Conservation (phyloP, 1,139 yeast genomes). For the Zhuliangozyma parablackwelliae region DNA sequence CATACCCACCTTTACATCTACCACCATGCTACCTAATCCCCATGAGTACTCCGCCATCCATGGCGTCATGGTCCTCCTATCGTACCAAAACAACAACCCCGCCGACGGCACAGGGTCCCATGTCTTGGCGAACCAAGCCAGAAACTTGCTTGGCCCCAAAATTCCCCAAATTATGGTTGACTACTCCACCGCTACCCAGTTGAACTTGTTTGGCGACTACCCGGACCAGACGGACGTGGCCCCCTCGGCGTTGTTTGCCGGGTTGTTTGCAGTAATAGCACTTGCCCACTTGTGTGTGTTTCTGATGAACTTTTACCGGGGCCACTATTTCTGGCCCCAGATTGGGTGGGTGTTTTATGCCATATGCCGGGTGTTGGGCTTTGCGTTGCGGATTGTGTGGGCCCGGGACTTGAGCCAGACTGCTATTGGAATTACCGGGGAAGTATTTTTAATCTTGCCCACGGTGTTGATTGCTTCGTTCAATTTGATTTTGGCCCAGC, state of each 20-base stretch:
- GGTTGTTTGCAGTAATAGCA: slow-evolving; percentile 46
- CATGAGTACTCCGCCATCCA: slow-evolving; percentile 18
- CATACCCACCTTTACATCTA: neutral
- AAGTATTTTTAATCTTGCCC: slow-evolving; percentile 55
- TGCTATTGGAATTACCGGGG: slow-evolving; percentile 54
- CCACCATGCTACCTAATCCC: slow-evolving; percentile 4
- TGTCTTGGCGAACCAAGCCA: slow-evolving; percentile 26
- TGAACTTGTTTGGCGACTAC: slow-evolving; percentile 63
- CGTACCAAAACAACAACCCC: slow-evolving; percentile 34
- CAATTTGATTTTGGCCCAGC: slow-evolving; percentile 67
- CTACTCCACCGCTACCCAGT: slow-evolving; percentile 38
- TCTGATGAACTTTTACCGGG: slow-evolving; percentile 47
- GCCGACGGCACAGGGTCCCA: slow-evolving; percentile 51
- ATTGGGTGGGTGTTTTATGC: slow-evolving; percentile 54
- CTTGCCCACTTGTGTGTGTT: slow-evolving; percentile 50
- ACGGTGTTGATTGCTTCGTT: slow-evolving; percentile 52
- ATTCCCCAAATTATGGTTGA: slow-evolving; percentile 35
- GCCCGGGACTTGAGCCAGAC: slow-evolving; percentile 43
- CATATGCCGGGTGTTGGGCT: slow-evolving; percentile 54
- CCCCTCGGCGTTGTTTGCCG: slow-evolving; percentile 58
- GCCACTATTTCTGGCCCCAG: slow-evolving; percentile 61
- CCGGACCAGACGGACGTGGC: slow-evolving; percentile 55
- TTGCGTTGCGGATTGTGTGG: slow-evolving; percentile 59
- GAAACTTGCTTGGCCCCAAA: slow-evolving; percentile 15
- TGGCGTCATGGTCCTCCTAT: slow-evolving; percentile 31